Conservation (phyloP, 1,284 basidiomycete genomes). For the Coniophora puteana region DNA sequence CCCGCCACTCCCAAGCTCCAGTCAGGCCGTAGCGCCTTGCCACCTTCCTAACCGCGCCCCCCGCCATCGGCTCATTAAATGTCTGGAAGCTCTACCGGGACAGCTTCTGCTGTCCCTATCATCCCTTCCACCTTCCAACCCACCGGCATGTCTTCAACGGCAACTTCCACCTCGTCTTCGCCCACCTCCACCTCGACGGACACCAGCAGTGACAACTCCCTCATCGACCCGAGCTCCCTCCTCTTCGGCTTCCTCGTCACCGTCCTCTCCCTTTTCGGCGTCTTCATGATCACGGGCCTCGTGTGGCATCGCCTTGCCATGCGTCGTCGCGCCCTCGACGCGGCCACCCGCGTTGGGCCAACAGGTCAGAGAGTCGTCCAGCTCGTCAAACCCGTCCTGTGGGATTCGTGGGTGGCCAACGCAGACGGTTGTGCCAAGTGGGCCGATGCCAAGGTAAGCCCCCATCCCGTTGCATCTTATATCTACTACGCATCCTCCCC, state of each 20-base stretch:
- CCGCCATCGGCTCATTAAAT: no score
- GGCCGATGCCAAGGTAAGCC: slow-evolving; percentile 20
- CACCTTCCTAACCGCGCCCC: no score
- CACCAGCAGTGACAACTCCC: background rate
- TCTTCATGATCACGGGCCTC: slow-evolving; percentile 27
- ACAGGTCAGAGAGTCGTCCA: background rate
- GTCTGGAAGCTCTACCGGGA: no score
- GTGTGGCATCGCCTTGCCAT: slow-evolving; percentile 29
- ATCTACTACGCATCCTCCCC: background rate
- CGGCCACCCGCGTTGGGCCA: slow-evolving; percentile 8
- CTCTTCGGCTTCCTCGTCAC: slow-evolving; percentile 29
- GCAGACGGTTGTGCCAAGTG: slow-evolving; percentile 11
- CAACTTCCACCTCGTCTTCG: slow-evolving; percentile 3
- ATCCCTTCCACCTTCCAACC: slow-evolving; percentile 21
- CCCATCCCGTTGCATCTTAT: background rate
- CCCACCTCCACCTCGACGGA: slow-evolving; percentile 1
- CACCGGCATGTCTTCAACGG: slow-evolving; percentile 1
- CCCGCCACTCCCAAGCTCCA: no score
- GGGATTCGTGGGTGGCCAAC: slow-evolving; percentile 17
- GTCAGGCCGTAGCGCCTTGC: no score
- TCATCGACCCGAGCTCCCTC: slow-evolving; percentile 19
- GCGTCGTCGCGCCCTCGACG: slow-evolving; percentile 24
- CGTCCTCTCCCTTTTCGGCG: slow-evolving; percentile 24
- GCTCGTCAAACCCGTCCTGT: slow-evolving; percentile 16
- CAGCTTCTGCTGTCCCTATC: slow-evolving; percentile 1